These are phyloP conservation scores for Pichia occidentalis DNA, from an alignment of 805 yeast species.

Conservation along the genomic window DNA sequence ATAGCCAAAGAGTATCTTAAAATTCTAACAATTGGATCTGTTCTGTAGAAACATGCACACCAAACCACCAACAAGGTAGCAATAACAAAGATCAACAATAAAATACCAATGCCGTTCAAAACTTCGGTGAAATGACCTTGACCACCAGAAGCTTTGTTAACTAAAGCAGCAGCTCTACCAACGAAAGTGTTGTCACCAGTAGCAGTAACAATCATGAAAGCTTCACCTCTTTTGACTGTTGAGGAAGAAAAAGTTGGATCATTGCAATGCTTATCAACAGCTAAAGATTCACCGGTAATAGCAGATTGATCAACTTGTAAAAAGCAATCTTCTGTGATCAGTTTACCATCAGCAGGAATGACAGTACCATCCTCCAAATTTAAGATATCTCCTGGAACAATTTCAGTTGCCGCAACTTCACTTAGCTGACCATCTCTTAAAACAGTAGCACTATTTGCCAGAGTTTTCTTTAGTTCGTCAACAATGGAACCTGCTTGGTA, in stretches of 20 bases:
- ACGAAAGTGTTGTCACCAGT: slow-evolving; percentile 95
- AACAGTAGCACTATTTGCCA: slow-evolving; percentile 83
- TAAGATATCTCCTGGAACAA: slow-evolving; percentile 91
- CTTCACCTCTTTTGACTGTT: slow-evolving; percentile 93
- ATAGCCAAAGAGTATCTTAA: slow-evolving; percentile 90
- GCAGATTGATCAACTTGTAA: slow-evolving; percentile 95
- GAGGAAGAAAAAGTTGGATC: slow-evolving; percentile 88
- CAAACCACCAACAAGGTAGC: slow-evolving; percentile 82
- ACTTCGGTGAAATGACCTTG: slow-evolving; percentile 96
- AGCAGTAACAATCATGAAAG: slow-evolving; percentile 87
- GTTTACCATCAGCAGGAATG: slow-evolving; percentile 87
- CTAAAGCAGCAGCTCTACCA: slow-evolving; percentile 96
- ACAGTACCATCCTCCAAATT: slow-evolving; percentile 89
- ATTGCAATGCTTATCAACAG: slow-evolving; percentile 87
- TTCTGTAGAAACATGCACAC: slow-evolving; percentile 92
- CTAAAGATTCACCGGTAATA: slow-evolving; percentile 94
- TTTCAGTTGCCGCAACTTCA: slow-evolving; percentile 75
- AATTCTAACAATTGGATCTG: slow-evolving; percentile 78
- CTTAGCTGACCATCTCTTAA: slow-evolving; percentile 72
- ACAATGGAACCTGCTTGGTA: slow-evolving; percentile 98
- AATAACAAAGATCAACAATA: slow-evolving; percentile 81
- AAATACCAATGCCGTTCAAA: slow-evolving; percentile 94
- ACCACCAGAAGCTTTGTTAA: slow-evolving; percentile 89
- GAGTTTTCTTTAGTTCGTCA: slow-evolving; percentile 90
- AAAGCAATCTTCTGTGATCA: slow-evolving; percentile 73